Evolutionary conservation across 345 rosid species (phyloP).

Genomic region (Euclidium syriacum): DNA sequence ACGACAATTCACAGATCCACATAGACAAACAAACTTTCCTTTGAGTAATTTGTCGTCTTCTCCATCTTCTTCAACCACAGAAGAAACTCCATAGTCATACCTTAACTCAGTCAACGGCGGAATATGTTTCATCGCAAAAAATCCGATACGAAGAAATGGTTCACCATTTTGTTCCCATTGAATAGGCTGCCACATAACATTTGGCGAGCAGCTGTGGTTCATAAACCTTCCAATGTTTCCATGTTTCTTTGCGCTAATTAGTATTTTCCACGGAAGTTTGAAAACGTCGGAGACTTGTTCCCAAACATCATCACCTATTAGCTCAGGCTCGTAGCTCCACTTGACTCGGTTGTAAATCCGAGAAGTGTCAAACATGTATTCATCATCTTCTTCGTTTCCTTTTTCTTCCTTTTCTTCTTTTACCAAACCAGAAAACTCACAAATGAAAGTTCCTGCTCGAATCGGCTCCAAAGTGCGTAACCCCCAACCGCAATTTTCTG

Average conservation of each 20-base stretch:
- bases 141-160: conserved; percentile 22
- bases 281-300: conserved; percentile 17
- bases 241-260: conserved; percentile 44
- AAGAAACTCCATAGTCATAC: conserved; percentile 40
- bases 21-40: conserved; percentile 43
- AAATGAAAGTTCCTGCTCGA: conserved; percentile 39
- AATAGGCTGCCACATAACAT: conserved; percentile 73
- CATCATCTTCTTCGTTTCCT: conserved; percentile 17
- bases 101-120: conserved; percentile 50
- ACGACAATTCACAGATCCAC: conserved; percentile 47
- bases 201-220: conserved; percentile 74
- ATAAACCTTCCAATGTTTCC: conserved; percentile 83
- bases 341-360: conserved; percentile 16
- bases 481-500: conserved; percentile 39
- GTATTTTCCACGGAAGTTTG: conserved; percentile 39
- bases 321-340: conserved; percentile 22
- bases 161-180: conserved; percentile 12
- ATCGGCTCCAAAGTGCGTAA: conserved; percentile 40
- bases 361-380: conserved; percentile 49
- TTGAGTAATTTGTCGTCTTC: conserved; percentile 4
- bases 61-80: background rate
- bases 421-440: conserved; percentile 39
- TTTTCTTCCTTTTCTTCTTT: conserved; percentile 3
- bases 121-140: conserved; percentile 39
- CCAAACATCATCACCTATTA: conserved; percentile 7